Conservation (phyloP, 345 rosid species). For the Sonneratia alba region DNA sequence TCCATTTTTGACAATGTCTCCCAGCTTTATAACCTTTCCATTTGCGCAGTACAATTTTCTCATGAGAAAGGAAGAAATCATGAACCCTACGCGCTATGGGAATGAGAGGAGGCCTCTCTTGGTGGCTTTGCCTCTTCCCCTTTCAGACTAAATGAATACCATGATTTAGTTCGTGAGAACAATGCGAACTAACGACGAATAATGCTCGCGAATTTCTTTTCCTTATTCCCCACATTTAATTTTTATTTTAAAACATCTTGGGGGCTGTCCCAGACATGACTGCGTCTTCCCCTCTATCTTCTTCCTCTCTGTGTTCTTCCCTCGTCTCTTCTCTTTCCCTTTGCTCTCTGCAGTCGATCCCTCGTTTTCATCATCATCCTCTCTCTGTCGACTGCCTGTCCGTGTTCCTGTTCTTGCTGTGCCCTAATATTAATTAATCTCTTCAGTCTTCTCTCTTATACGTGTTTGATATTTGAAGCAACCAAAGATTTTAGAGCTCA, state of each 20-base stretch:
- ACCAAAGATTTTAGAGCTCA: background rate
- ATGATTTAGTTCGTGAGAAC: background rate
- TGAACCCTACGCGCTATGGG: background rate
- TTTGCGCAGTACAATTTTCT: no score
- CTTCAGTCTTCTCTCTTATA: background rate
- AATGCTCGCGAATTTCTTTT: background rate
- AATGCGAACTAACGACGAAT: background rate
- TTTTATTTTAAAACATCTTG: background rate
- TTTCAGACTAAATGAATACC: background rate
- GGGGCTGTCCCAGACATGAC: conserved; percentile 6
- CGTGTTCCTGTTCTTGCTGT: background rate
- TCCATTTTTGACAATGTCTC: no score
- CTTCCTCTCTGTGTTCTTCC: background rate
- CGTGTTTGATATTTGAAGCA: background rate
- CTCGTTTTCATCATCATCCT: conserved; percentile 1
- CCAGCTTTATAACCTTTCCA: no score
- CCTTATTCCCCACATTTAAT: background rate
- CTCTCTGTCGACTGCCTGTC: background rate
- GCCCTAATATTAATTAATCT: background rate
- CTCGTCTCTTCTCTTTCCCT: no score
- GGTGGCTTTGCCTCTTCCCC: background rate
- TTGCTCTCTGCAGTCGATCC: conserved; percentile 3
- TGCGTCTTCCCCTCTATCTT: conserved; percentile 6
- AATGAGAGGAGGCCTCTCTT: background rate
- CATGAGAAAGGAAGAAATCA: no score